phyloP scores from a whole-genome alignment of 768 basidiomycete species.

The Podaxis sp. region DNA sequence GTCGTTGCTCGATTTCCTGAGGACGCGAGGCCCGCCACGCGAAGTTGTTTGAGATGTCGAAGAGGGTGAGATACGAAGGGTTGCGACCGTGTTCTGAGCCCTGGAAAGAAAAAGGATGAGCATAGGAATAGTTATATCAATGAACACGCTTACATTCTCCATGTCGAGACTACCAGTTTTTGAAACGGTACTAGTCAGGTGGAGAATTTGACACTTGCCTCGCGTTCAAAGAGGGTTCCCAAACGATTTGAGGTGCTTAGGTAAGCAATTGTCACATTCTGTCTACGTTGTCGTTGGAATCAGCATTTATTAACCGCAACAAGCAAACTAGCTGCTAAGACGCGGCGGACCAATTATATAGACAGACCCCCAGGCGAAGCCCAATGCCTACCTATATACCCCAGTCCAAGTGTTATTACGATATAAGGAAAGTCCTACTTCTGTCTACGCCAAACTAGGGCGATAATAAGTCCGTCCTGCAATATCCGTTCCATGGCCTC shows the following conservation, averaged over 20 bases:
- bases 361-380: no score
- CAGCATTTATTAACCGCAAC: no score
- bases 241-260: background rate
- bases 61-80: constrained; percentile 67
- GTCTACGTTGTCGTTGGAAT: no score
- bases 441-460: no score
- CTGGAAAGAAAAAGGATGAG: background rate
- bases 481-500: background rate
- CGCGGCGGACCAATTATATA: no score
- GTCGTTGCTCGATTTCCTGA: constrained; percentile 57
- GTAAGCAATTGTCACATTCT: background rate
- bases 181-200: background rate
- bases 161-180: background rate
- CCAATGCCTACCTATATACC: no score
- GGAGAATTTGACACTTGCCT: background rate
- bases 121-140: no score
- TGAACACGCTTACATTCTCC: constrained; percentile 3
- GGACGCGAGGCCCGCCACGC: constrained; percentile 53
- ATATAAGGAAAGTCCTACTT: no score
- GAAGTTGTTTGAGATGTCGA: constrained; percentile 54
- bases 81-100: constrained; percentile 22
- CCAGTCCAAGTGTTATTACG: no score
- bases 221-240: background rate
- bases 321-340: no score
- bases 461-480: background rate